Conservation (phyloP, 768 basidiomycete species). For the Hygrophorus pudorinus region DNA sequence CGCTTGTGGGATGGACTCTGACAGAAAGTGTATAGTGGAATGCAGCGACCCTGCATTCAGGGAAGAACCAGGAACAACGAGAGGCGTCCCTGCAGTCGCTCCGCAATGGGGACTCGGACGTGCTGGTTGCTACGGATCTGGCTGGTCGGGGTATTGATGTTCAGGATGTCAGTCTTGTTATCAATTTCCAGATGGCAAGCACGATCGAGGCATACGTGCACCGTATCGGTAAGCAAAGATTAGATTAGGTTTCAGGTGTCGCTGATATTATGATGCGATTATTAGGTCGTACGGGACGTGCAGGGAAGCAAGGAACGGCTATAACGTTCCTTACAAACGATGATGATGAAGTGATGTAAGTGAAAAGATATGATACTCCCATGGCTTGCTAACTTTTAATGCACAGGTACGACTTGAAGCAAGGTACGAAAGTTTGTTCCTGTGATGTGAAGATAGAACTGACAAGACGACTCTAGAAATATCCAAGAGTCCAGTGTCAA, state of each 20-base stretch:
- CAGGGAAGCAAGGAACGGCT: conserved; percentile 86
- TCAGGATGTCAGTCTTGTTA: conserved; percentile 88
- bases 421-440: conserved; percentile 41
- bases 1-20: conserved; percentile 3
- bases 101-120: conserved; percentile 75
- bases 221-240: conserved; percentile 68
- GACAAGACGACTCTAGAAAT: conserved; percentile 48
- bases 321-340: conserved; percentile 96
- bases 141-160: conserved; percentile 99
- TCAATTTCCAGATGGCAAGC: conserved; percentile 96
- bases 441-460: conserved; percentile 5
- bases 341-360: conserved; percentile 95
- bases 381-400: conserved; percentile 7
- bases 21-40: conserved; percentile 50
- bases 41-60: conserved; percentile 88
- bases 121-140: conserved; percentile 94
- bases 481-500: conserved; percentile 87
- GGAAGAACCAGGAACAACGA: conserved; percentile 96
- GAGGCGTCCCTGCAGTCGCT: conserved; percentile 85
- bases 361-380: conserved; percentile 12
- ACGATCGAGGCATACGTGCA: conserved; percentile 98
- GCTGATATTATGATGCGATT: conserved; percentile 5
- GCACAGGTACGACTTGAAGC: conserved; percentile 87
- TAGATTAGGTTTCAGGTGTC: conserved; percentile 9
- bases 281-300: conserved; percentile 93